Evolutionary conservation across 2,329 filamentous ascomycete species (phyloP).

Genomic region (Epichloe sibirici): DNA sequence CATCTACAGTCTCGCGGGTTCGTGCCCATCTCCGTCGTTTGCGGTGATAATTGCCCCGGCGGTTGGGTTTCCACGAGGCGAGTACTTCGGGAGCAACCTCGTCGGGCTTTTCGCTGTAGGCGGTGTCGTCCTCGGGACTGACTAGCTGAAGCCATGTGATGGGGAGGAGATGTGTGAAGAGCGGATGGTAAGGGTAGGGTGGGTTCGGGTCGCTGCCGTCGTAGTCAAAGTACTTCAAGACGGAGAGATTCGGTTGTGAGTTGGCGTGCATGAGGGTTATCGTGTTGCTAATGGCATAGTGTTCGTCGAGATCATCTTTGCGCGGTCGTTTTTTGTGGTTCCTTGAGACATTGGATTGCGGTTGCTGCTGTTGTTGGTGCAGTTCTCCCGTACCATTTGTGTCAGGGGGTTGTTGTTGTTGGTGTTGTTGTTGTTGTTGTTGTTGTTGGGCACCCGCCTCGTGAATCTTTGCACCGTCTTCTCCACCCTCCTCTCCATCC

Average conservation of each 20-base stretch:
- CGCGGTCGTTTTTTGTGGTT: slow-evolving; percentile 16
- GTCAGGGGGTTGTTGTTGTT: not conserved
- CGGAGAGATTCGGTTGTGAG: slow-evolving; percentile 74
- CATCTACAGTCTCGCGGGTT: slow-evolving; percentile 59
- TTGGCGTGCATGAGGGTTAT: slow-evolving; percentile 72
- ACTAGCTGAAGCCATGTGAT: slow-evolving; percentile 89
- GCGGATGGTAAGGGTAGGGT: slow-evolving; percentile 55
- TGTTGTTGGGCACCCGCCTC: not conserved
- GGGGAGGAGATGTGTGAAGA: slow-evolving; percentile 68
- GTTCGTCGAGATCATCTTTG: slow-evolving; percentile 44
- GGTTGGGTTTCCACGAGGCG: slow-evolving; percentile 63
- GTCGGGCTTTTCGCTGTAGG: slow-evolving; percentile 57
- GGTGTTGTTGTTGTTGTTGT: not conserved
- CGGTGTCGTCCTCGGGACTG: slow-evolving; percentile 59
- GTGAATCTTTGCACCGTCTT: not conserved
- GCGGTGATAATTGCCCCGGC: slow-evolving; percentile 74
- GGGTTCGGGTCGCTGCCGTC: slow-evolving; percentile 54
- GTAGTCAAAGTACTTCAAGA: slow-evolving; percentile 83
- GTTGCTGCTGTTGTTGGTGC: slow-evolving; percentile 2
- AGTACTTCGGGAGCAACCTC: slow-evolving; percentile 48
- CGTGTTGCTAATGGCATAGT: slow-evolving; percentile 60
- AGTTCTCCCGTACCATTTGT: not conserved
- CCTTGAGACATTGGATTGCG: slow-evolving; percentile 1
- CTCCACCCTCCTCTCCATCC: slow-evolving; percentile 11
- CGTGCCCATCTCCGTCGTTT: slow-evolving; percentile 77